Evolutionary conservation across 1,284 basidiomycete species (phyloP).

Genomic region (Phenoliferia sp.): DNA sequence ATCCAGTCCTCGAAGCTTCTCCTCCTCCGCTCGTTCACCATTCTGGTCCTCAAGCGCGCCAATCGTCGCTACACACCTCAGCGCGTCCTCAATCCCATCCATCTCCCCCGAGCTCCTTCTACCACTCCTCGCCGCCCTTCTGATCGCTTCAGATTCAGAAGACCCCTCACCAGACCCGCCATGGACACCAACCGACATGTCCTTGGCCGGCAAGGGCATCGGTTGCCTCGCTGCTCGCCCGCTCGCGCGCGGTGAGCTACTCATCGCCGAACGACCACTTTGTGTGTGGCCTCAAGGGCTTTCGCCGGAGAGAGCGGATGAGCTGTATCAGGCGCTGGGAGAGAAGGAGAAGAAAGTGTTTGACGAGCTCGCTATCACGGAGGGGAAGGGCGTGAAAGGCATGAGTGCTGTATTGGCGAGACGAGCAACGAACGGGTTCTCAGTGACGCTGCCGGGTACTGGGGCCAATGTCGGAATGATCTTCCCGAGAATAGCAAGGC

Average conservation of each 20-base stretch:
- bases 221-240: constrained; percentile 26
- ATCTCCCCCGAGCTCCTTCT: constrained; percentile 8
- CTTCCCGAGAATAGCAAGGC: constrained; percentile 25
- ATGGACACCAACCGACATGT: constrained; percentile 12
- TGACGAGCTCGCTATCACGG: constrained; percentile 21
- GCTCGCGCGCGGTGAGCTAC: constrained; percentile 23
- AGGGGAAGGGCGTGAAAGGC: neutral
- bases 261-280: constrained; percentile 34
- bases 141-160: constrained; percentile 12
- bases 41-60: neutral
- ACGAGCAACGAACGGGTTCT: constrained; percentile 36
- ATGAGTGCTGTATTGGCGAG: constrained; percentile 30
- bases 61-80: constrained; percentile 2
- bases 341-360: constrained; percentile 21
- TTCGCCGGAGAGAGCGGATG: constrained; percentile 10
- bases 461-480: constrained; percentile 9
- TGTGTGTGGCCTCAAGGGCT: constrained; percentile 32
- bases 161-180: constrained; percentile 9
- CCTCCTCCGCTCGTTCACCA: too few species aligned
- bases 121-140: constrained; percentile 18
- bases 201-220: constrained; percentile 21
- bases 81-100: constrained; percentile 14
- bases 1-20: neutral
- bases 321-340: constrained; percentile 19
- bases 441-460: constrained; percentile 26